Percentiles rank a stretch among this genome's conserved stretches.
Conservation (phyloP, 495 filamentous ascomycete genomes). For the Pyrenula massariospora region DNA sequence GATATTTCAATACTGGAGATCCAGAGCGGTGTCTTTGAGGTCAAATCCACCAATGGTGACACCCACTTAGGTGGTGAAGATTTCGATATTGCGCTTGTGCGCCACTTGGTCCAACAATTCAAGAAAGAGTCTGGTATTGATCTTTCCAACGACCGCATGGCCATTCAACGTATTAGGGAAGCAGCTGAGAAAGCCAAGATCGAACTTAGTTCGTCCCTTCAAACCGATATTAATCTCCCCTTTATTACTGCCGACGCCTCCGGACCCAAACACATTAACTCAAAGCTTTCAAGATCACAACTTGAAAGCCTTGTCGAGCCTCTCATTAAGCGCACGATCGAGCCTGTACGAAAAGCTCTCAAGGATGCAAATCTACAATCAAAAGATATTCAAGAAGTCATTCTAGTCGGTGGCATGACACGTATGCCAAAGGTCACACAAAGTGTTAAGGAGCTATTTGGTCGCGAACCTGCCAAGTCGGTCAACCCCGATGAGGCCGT, state of each 20-base stretch:
- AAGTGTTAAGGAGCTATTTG: constrained; percentile 95
- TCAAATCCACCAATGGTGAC: constrained; percentile 98
- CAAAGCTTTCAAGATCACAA: constrained; percentile 84
- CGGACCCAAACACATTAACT: constrained; percentile 96
- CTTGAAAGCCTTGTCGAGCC: constrained; percentile 91
- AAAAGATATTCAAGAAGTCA: constrained; percentile 96
- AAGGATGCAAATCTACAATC: constrained; percentile 93
- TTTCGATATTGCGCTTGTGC: constrained; percentile 94
- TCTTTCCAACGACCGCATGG: constrained; percentile 89
- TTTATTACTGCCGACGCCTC: constrained; percentile 96
- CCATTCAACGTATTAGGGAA: constrained; percentile 97
- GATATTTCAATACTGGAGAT: constrained; percentile 98
- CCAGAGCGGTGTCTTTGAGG: constrained; percentile 95
- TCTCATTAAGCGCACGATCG: constrained; percentile 72
- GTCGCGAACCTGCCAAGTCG: constrained; percentile 94
- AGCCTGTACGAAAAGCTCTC: constrained; percentile 92
- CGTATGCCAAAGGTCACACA: constrained; percentile 99
- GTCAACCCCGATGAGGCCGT: constrained; percentile 99
- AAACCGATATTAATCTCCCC: constrained; percentile 97
- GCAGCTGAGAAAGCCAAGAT: constrained; percentile 99
- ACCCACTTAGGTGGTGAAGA: constrained; percentile 97
- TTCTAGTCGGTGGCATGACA: constrained; percentile 98
- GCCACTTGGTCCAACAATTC: constrained; percentile 88
- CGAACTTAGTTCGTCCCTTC: constrained; percentile 88
- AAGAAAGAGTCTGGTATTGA: constrained; percentile 93